Evolutionary conservation across 352 stramenopile species (phyloP), one percentile per base, ranked within the genome.

Genomic region (Phytopythium delawarense): DNA sequence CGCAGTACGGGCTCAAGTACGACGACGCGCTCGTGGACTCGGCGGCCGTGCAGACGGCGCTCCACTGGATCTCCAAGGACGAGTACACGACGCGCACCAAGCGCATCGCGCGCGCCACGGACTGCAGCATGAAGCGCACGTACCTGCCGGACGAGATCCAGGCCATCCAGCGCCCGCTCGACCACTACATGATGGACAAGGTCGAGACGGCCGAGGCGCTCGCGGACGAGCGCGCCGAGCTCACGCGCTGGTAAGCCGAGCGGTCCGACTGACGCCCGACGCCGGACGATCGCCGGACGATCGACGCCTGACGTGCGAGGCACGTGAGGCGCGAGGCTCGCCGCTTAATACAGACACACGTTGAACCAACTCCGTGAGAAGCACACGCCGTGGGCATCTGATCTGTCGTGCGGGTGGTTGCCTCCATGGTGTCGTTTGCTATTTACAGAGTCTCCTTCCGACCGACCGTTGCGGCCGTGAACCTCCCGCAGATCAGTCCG

Each of bases 111-210:
- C 85, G 87, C 61, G 87, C 87, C 57, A 61, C 82, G 59, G 87
- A 96, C 76, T 92, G 84, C 72, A 88, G 80, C 69, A 55, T 93
- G 23, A 96, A 96, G 82, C 84, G 84, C 75, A 75, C 72, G 63
- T 92, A 94, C 75, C 68, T 96, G 57, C 84, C 87, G 15, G 85
- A 96, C 21, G 85, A 96, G 63, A 91, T 94, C 66, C 87, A 96
- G 68, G 69, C 76, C 59, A 92, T 96, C 64, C 87, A 96, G 76
- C 78, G 81, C 56, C 87, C 87, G 53, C 76, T 92, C 57, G 83
- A 94, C 53, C 64, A 65, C 59, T 96, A 96, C 81, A 57, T 94
- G 46, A 42, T 42, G 23, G 70, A 91, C 21, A 84, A 92, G 62
- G 74, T 75, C 42, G 69, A 69, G 15, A 66, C 74, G 53, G 81